Evolutionary conservation across 768 basidiomycete species (phyloP), one percentile per base, ranked within the genome.

Genomic region (Coprinopsis cinerea): DNA sequence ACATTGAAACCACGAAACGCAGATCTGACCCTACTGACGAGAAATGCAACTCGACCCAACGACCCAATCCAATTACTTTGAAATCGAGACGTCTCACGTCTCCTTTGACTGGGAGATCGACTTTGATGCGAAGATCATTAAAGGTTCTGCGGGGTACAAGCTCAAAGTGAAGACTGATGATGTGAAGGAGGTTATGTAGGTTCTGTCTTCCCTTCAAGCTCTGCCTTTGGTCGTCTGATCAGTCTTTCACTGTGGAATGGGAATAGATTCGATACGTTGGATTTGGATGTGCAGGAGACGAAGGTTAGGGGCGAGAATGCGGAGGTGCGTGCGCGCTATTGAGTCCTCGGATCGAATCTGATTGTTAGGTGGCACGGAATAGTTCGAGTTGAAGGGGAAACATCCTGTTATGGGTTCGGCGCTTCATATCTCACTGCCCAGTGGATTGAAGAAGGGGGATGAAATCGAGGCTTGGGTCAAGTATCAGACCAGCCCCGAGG

Each of bases 361-460:
- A 44, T 30, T 9, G 20, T 14, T 24, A 34, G 9, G 18, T 6
- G 18, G 37, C 13, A 18, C 17, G 34, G 3, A 32, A 26, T 48
- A 88, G 82, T 81, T 73, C 55, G 65, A 67, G 24, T 55, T 91
- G 4, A 76, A 76, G 42, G 60, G 72, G 4, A 75, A 79, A 37
- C 81, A 90, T 62, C 67, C 72, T 2, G 81, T 86, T 20, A 83
- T 91, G 80, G 93, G 93, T 17, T 80, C 85, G 22, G 82, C 88
- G 0, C 68, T 96, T 30, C 77, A 74, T 37, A 68, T 94, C 26
- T 55, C 71, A 0, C 71, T 94, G 6, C 72, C 76, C 0, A 46
- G 55, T n/a, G 55, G 62, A 1, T 57, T 79, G 41, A 64, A 62
- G 30, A 63, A 60, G 23, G 81, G 77, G 13, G 66, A 74, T 9